Percentiles rank a stretch among this genome's conserved stretches.
Evolutionary conservation across 2,329 filamentous ascomycete species (phyloP).

Genomic region (Diaporthe vaccinii): DNA sequence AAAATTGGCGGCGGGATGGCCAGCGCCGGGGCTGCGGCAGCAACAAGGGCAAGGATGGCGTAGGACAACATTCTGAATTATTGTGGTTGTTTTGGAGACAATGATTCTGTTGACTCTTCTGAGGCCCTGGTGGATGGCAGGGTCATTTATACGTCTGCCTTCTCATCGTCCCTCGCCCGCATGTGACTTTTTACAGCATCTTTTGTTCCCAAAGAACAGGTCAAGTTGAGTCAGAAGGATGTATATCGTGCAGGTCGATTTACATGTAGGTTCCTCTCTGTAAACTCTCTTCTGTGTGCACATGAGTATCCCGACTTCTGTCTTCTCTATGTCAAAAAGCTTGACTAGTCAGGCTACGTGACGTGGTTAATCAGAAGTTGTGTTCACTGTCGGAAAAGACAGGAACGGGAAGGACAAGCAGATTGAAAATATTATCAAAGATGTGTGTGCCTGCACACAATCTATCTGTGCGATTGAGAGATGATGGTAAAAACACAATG

Average conservation of each 20-base stretch:
- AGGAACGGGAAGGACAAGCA: neutral
- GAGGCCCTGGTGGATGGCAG: neutral
- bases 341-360: slow-evolving; percentile 4
- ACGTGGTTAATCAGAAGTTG: neutral
- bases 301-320: neutral
- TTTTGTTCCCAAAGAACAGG: neutral
- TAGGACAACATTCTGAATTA: slow-evolving; percentile 13
- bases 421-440: neutral
- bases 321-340: neutral
- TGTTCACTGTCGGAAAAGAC: fast-evolving
- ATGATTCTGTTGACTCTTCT: too few relatives aligned
- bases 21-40: slow-evolving; percentile 34
- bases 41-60: slow-evolving; percentile 10
- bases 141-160: neutral
- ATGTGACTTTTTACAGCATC: neutral
- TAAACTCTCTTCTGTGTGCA: slow-evolving; percentile 4
- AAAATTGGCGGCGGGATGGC: slow-evolving; percentile 37
- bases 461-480: too few relatives aligned
- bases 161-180: neutral
- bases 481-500: neutral
- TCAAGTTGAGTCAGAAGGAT: neutral
- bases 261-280: neutral
- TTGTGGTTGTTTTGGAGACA: neutral
- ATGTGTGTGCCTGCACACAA: neutral
- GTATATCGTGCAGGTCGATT: neutral